Percentiles rank a stretch among this genome's conserved stretches.
These are phyloP conservation scores for Colletotrichum camelliae DNA, from an alignment of 2,329 filamentous ascomycete genomes.

Conservation along the genomic window DNA sequence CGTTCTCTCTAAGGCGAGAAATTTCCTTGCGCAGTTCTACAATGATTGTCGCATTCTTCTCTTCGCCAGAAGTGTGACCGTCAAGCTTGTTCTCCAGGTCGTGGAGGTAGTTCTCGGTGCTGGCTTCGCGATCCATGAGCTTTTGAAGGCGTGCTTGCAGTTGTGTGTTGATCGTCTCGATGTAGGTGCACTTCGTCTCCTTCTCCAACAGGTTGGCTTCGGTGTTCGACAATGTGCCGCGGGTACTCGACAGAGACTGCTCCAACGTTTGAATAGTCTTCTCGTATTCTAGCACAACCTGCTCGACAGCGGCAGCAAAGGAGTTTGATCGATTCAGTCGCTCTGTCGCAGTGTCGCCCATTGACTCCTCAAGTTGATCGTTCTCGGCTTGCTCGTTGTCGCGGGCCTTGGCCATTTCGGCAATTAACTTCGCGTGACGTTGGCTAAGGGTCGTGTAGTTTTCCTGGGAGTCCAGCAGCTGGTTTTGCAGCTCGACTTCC, in stretches of 20 bases:
- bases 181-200: conserved; percentile 90
- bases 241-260: conserved; percentile 86
- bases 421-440: conserved; percentile 93
- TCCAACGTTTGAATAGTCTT: conserved; percentile 97
- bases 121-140: conserved; percentile 86
- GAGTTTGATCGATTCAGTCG: conserved; percentile 93
- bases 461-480: conserved; percentile 90
- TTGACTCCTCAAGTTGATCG: conserved; percentile 63
- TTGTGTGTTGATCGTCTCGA: conserved; percentile 91
- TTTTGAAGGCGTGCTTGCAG: conserved; percentile 92
- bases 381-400: conserved; percentile 70
- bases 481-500: conserved; percentile 90
- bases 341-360: conserved; percentile 82
- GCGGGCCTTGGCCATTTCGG: conserved; percentile 87
- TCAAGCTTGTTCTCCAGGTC: conserved; percentile 91
- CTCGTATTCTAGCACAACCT: conserved; percentile 96
- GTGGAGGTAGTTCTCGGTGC: conserved; percentile 90
- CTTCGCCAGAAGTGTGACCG: conserved; percentile 87
- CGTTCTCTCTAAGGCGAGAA: conserved; percentile 84
- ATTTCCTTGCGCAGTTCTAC: conserved; percentile 91
- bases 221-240: conserved; percentile 80
- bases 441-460: conserved; percentile 92
- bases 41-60: conserved; percentile 87
- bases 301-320: conserved; percentile 94
- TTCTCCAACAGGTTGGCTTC: conserved; percentile 90